Evolutionary conservation across 2,329 filamentous ascomycete species (phyloP).

Genomic region (Ceratocystiopsis brevicomis): DNA sequence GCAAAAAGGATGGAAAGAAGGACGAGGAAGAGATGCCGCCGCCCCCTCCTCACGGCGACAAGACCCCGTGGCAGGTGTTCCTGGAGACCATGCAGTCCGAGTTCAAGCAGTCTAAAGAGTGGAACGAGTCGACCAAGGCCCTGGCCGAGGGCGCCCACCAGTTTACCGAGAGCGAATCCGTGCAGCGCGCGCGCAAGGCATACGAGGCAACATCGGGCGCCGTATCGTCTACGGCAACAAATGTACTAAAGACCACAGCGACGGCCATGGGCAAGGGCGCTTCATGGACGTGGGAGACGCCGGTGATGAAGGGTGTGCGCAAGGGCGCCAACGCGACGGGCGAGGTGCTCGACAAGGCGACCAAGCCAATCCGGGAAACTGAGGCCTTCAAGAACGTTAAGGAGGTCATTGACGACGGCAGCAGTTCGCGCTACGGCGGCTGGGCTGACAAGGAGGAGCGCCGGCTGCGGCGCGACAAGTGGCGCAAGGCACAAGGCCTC

Average conservation of each 20-base stretch:
- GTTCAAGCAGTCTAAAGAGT: constrained; percentile 94
- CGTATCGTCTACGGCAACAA: constrained; percentile 58
- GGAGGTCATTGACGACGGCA: constrained; percentile 90
- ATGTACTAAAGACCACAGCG: constrained; percentile 70
- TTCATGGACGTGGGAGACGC: constrained; percentile 92
- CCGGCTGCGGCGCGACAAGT: constrained; percentile 53
- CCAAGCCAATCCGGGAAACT: constrained; percentile 79
- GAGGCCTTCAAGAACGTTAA: constrained; percentile 91
- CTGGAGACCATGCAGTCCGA: constrained; percentile 87
- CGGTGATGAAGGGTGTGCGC: constrained; percentile 77
- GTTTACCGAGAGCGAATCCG: constrained; percentile 81
- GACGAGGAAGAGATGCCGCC: constrained; percentile 56
- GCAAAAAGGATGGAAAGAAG: constrained; percentile 23
- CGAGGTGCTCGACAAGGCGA: constrained; percentile 80
- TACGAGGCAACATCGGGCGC: constrained; percentile 76
- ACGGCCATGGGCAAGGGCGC: constrained; percentile 78
- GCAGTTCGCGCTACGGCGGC: constrained; percentile 85
- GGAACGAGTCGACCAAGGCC: constrained; percentile 97
- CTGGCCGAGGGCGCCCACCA: constrained; percentile 75
- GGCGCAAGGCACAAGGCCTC: constrained; percentile 42
- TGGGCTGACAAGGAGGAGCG: constrained; percentile 96
- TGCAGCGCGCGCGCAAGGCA: constrained; percentile 67
- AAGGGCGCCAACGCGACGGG: constrained; percentile 74
- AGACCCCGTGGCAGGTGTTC: constrained; percentile 97
- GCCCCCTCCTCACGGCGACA: constrained; percentile 91